Base-by-base conservation (phyloP, 345 rosid species). In the Dipteronia sinensis region DNA sequence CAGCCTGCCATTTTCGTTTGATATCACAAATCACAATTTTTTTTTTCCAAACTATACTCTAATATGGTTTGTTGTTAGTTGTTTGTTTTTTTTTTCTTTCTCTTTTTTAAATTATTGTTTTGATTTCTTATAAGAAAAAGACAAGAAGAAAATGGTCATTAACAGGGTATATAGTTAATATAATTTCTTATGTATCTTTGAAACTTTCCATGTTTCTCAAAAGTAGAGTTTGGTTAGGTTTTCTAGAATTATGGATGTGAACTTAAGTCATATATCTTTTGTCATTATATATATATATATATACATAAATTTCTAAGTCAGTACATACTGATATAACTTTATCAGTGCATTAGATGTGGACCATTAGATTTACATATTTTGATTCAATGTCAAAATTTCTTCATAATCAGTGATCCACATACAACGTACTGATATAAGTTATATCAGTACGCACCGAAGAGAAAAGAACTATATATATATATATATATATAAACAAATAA, bases 191-290 rank as follows among this genome's bases (percentile, higher is more conserved):
- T 34, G 12, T 65, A 16, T 31, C 40, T 25, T 65, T 65, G 38
- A 63, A 63, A 22, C 5, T 70, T 70, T 70, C 23, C 2, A 70
- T 70, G 73, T 16, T 53, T 29, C 72, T 46, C 58, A 29, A 49
- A 51, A 49, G 13, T 70, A 25, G 23, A 70, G 34, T 27, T 47
- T 70, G 40, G 44, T 53, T 51, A 25, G 61, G 44, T 25, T 51
- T 70, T 13, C 38, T 23, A 23, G 25, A 22, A 17, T 10, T 6
- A 49, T 23, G 42, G 38, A 70, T 70, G 38, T 34, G 38, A 6
- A 34, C 38, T 34, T 34, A 34, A 34, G 38, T 34, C 38, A 4
- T 34, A 53, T 16, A 1, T 15, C 29, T 53, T 16, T 13, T 5
- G 19, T 71, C 10, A 0, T 69, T 15, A 34, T 25, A 63, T 25